Base-by-base conservation (phyloP, 805 yeast species). In the Saitoella complicata region DNA sequence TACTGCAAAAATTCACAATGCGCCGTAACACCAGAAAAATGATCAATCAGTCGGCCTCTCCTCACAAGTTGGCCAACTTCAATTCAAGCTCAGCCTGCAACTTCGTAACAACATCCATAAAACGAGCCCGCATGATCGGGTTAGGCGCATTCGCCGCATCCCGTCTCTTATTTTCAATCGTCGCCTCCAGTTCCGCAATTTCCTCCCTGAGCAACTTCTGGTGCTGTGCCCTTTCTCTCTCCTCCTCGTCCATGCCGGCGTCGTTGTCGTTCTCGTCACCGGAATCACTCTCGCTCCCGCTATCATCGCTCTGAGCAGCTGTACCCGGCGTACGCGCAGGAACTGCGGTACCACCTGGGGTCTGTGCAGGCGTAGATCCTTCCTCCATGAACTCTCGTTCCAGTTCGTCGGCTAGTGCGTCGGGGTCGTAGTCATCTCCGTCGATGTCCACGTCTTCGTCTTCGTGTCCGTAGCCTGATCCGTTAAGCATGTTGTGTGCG, bases 91-190 rank as follows among this genome's bases (percentile, higher is more conserved):
- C 95, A 45, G 78, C 76, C 59, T 76, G 78, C 56, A 91, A 69
- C 49, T 87, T 78, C 46, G 71, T 72, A 43, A 84, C 81, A 43
- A 80, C 86, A 51, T 81, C 91, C 54, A 78, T 70, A 58, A 87
- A 82, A 64, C 96, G 78, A 60, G 79, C 81, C 56, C 79, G 76
- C 75, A 91, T 71, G 63, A 88, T 79, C 53, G 88, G 87, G 57
- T 85, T 85, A 42, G 76, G 70, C 3, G 76, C 68, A 11, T 87
- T 86, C 13, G 70, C 74, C 41, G 84, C 72, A 54, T 82, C 86
- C 40, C 69, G 69, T 58, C 75, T 75, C 55, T 88, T 87, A 54
- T 78, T 79, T 45, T 71, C 75, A 43, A 91, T 79, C 0, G 88
- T 86, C 10, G 70, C 55, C 57, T 82, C 86, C 48, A 91, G 68